phyloP scores from a whole-genome alignment of 345 rosid species.

The Dipteronia sinensis region DNA sequence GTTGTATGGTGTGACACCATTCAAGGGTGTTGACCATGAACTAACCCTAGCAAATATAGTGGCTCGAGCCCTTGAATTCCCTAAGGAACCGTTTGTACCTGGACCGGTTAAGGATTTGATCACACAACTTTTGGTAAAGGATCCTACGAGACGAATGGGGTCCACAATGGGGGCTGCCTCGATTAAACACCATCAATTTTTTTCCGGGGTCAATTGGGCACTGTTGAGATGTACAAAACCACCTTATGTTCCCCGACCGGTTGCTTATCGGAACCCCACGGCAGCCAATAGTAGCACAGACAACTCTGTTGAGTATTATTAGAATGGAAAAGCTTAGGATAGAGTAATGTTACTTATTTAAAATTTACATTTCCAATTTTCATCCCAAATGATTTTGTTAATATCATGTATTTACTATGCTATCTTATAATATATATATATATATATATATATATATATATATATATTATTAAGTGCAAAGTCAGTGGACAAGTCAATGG shows the following conservation, averaged over 20 bases:
- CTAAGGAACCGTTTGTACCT: conserved; percentile 54
- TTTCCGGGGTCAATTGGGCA: conserved; percentile 65
- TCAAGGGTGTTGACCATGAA: conserved; percentile 58
- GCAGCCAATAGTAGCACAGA: conserved; percentile 5
- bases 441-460: no score
- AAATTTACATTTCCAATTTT: not conserved
- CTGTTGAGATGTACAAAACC: conserved; percentile 55
- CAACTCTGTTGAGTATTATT: conserved; percentile 49
- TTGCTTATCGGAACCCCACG: conserved; percentile 13
- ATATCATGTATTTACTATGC: no score
- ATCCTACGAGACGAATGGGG: conserved; percentile 52
- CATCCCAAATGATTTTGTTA: not conserved
- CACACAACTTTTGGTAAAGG: conserved; percentile 53
- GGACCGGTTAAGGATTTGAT: conserved; percentile 53
- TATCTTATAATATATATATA: no score
- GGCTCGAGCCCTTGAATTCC: conserved; percentile 69
- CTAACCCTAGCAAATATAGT: conserved; percentile 57
- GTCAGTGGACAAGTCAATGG: not conserved
- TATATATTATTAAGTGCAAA: no score
- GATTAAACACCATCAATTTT: conserved; percentile 54
- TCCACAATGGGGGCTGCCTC: conserved; percentile 59
- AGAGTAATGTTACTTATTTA: not conserved
- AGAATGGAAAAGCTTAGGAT: not conserved
- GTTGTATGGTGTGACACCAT: conserved; percentile 59
- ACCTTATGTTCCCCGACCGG: conserved; percentile 41